Evolutionary conservation across 371 early-diverging fungal genomes (phyloP).

Genomic region (Haplosporangium sp.): DNA sequence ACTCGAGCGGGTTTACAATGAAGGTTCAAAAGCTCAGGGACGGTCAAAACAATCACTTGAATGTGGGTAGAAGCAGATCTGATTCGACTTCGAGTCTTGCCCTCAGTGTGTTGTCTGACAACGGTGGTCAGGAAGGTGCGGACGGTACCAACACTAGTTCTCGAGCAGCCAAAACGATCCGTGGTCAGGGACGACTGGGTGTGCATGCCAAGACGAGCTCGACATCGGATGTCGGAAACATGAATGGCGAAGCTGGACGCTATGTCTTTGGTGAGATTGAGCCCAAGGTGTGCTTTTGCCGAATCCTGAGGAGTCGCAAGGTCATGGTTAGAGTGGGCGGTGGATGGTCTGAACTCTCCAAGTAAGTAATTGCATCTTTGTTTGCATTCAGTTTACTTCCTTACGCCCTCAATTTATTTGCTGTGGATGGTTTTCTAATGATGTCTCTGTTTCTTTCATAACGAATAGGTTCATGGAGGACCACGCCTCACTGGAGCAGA

Average conservation of each 20-base stretch:
- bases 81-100: slow-evolving; percentile 35
- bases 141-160: slow-evolving; percentile 57
- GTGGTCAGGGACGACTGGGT: slow-evolving; percentile 52
- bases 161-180: slow-evolving; percentile 61
- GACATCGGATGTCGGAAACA: slow-evolving; percentile 41
- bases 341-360: slow-evolving; percentile 78
- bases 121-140: slow-evolving; percentile 29
- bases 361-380: slow-evolving; percentile 50
- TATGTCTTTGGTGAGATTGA: slow-evolving; percentile 81
- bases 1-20: slow-evolving; percentile 57
- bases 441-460: neutral
- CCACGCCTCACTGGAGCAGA: slow-evolving; percentile 49
- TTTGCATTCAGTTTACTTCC: neutral
- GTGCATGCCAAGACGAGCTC: slow-evolving; percentile 8
- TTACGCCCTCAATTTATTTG: neutral
- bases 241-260: slow-evolving; percentile 67
- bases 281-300: slow-evolving; percentile 79
- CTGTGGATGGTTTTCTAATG: neutral
- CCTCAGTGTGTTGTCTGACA: slow-evolving; percentile 25
- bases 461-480: slow-evolving; percentile 46
- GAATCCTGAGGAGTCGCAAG: slow-evolving; percentile 72
- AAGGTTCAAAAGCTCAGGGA: slow-evolving; percentile 45
- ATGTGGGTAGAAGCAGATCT: slow-evolving; percentile 17
- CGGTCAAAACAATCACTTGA: slow-evolving; percentile 21
- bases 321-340: slow-evolving; percentile 87